Evolutionary conservation across 192 early-diverging fungal species (phyloP).

Genomic region (Globomyces pollinis-pini): DNA sequence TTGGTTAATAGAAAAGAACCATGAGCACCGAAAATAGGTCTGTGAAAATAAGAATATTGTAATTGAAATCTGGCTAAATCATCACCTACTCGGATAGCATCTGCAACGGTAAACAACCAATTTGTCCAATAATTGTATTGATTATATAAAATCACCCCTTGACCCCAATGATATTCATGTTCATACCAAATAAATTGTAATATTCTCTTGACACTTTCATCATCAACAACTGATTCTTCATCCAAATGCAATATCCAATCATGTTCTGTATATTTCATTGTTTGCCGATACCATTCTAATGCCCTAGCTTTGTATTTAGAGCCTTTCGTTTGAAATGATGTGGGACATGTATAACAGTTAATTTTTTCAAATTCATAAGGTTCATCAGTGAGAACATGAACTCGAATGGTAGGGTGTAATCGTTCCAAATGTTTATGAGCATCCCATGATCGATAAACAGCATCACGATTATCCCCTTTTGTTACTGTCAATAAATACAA

Average conservation of each 20-base stretch:
- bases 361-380: constrained; percentile 47
- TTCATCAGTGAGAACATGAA: constrained; percentile 53
- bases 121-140: constrained; percentile 53
- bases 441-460: constrained; percentile 47
- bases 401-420: constrained; percentile 44
- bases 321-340: constrained; percentile 25
- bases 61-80: constrained; percentile 50
- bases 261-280: constrained; percentile 42
- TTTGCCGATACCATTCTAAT: constrained; percentile 53
- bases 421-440: constrained; percentile 46
- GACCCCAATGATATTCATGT: constrained; percentile 41
- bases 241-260: constrained; percentile 56
- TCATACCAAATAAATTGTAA: constrained; percentile 44
- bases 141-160: constrained; percentile 52
- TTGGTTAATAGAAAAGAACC: constrained; percentile 48
- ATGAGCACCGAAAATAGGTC: constrained; percentile 47
- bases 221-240: constrained; percentile 51
- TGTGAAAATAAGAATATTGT: constrained; percentile 50
- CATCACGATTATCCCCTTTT: constrained; percentile 46
- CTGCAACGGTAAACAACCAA: constrained; percentile 50
- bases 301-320: constrained; percentile 53
- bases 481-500: constrained; percentile 53
- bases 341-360: constrained; percentile 55
- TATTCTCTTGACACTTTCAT: constrained; percentile 28
- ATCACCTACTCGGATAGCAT: constrained; percentile 47